Conservation (phyloP, 2,329 filamentous ascomycete species). For the Colletotrichum musae region DNA sequence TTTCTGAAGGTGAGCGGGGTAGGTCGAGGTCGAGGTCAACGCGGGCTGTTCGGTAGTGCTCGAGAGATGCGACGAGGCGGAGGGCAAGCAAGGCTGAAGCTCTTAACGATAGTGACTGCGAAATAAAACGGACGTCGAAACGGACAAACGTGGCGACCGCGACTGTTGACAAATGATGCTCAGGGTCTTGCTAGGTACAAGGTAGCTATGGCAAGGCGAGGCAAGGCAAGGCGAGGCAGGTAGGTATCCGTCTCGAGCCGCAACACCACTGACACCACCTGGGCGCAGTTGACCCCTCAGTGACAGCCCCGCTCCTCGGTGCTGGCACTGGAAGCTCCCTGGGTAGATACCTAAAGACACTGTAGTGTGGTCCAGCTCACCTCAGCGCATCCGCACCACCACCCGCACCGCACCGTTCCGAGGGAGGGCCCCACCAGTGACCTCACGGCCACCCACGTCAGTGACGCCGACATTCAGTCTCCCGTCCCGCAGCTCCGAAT, state of each 20-base stretch:
- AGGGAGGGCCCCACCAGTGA: slow-evolving; percentile 34
- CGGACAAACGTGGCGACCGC: background rate
- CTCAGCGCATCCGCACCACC: background rate
- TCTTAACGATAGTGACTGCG: background rate
- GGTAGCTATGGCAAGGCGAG: too few species aligned
- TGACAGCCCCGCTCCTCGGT: slow-evolving; percentile 13
- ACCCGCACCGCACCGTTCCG: background rate
- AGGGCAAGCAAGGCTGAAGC: background rate
- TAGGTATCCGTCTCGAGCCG: slow-evolving; percentile 4
- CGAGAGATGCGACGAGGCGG: background rate
- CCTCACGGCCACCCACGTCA: slow-evolving; percentile 29
- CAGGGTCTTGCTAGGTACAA: slow-evolving; percentile 14
- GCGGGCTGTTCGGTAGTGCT: background rate
- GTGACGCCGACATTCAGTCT: slow-evolving; percentile 28
- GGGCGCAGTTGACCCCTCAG: slow-evolving; percentile 17
- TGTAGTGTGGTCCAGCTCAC: too few species aligned
- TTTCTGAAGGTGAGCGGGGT: slow-evolving; percentile 2
- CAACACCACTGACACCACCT: slow-evolving; percentile 1
- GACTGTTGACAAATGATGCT: slow-evolving; percentile 7
- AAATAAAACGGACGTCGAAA: background rate
- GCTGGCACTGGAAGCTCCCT: background rate
- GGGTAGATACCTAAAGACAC: too few species aligned
- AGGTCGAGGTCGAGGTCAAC: background rate
- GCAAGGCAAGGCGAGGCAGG: too few species aligned
- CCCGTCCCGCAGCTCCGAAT: slow-evolving; percentile 12